phyloP scores from a whole-genome alignment of 192 early-diverging fungal species.

The Gryganskiella cystojenkinii region DNA sequence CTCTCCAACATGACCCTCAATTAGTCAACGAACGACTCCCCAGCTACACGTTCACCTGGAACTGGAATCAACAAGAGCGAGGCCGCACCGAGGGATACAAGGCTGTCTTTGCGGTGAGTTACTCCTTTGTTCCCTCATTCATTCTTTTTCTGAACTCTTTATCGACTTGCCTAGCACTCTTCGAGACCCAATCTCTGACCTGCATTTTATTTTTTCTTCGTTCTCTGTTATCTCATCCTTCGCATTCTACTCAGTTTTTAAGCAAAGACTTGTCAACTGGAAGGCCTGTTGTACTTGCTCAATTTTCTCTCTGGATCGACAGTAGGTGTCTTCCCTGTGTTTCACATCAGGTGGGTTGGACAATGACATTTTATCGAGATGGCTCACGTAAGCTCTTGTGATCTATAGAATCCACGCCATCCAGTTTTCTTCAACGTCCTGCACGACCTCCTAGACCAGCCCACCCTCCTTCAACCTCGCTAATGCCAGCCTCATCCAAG shows the following conservation, averaged over 20 bases:
- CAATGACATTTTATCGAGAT: too few relatives aligned
- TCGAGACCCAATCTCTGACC: too few relatives aligned
- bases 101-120: conserved; percentile 36
- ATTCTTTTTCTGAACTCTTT: background rate
- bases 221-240: background rate
- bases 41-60: conserved; percentile 5
- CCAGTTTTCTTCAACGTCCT: too few relatives aligned
- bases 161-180: background rate
- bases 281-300: conserved; percentile 16
- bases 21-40: background rate
- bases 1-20: too few relatives aligned
- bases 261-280: conserved; percentile 4
- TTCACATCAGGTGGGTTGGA: too few relatives aligned
- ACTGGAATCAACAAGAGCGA: conserved; percentile 11
- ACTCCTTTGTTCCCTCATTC: background rate
- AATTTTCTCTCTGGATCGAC: conserved; percentile 23
- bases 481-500: conserved; percentile 2
- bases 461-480: background rate
- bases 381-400: too few relatives aligned
- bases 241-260: conserved; percentile 20
- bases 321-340: too few relatives aligned
- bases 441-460: background rate
- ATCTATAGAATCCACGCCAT: too few relatives aligned
- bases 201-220: too few relatives aligned
- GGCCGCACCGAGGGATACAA: conserved; percentile 23